Evolutionary conservation across 129 eudicot species (phyloP).

Genomic region (Solidago caesia): DNA sequence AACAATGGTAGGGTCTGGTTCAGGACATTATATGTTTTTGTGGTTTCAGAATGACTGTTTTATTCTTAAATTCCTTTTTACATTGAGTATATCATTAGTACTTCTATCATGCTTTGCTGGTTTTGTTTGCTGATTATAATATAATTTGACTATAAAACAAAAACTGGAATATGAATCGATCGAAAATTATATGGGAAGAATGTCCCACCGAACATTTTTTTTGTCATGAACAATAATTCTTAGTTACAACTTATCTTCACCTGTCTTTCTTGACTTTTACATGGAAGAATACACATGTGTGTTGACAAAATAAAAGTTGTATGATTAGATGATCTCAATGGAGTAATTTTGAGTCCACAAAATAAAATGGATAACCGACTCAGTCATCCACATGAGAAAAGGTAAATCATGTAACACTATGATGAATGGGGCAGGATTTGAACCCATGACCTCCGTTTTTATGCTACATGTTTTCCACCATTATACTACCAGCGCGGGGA

Average conservation of each 20-base stretch:
- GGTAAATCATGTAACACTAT: too few relatives aligned
- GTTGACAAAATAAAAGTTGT: neutral
- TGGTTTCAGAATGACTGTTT: conserved; percentile 13
- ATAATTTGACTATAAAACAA: conserved; percentile 24
- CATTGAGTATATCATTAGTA: neutral
- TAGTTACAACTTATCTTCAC: conserved; percentile 20
- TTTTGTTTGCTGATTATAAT: conserved; percentile 3
- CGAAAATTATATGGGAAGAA: conserved; percentile 34
- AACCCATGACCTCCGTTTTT: too few relatives aligned
- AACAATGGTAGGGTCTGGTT: conserved; percentile 16
- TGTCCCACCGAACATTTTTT: conserved; percentile 32
- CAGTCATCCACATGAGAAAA: too few relatives aligned
- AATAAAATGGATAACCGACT: too few relatives aligned
- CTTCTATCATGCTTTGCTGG: conserved; percentile 22
- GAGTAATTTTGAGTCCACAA: conserved; percentile 1
- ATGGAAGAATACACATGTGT: conserved; percentile 20
- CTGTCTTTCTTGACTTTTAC: conserved; percentile 16
- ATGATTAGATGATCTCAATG: neutral
- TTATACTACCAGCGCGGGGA: too few relatives aligned
- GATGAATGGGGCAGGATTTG: too few relatives aligned
- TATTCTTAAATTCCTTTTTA: conserved; percentile 13
- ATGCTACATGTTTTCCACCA: too few relatives aligned
- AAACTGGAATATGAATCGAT: conserved; percentile 14
- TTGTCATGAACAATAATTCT: conserved; percentile 25
- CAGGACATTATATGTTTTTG: neutral